These are phyloP conservation scores for Coemansia sp. DNA, from an alignment of 371 early-diverging fungal genomes.

Conservation along the genomic window DNA sequence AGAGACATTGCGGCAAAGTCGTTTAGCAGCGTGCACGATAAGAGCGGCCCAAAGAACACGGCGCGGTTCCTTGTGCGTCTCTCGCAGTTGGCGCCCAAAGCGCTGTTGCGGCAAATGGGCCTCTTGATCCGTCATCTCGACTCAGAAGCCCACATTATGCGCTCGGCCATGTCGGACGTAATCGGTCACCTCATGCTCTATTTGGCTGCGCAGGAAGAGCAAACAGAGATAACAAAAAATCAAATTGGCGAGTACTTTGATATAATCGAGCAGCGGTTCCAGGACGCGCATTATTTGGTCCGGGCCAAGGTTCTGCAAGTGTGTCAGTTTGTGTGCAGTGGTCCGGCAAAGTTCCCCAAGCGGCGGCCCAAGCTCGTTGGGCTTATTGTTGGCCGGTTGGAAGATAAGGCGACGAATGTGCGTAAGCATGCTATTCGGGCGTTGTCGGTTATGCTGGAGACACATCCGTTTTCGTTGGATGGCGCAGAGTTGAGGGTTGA, in stretches of 20 bases:
- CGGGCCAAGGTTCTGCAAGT: slow-evolving; percentile 87
- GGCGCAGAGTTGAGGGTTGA: slow-evolving; percentile 73
- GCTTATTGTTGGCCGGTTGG: slow-evolving; percentile 72
- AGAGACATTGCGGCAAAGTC: slow-evolving; percentile 65
- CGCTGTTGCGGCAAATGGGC: slow-evolving; percentile 81
- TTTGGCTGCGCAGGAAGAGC: slow-evolving; percentile 60
- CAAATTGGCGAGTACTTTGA: slow-evolving; percentile 72
- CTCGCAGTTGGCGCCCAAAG: slow-evolving; percentile 77
- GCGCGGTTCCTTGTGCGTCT: slow-evolving; percentile 76
- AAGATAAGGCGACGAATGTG: slow-evolving; percentile 87
- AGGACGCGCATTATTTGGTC: slow-evolving; percentile 77
- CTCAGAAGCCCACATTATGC: slow-evolving; percentile 83
- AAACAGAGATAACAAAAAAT: slow-evolving; percentile 60
- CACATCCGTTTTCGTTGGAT: slow-evolving; percentile 87
- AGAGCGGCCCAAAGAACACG: slow-evolving; percentile 77
- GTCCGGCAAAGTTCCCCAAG: slow-evolving; percentile 75
- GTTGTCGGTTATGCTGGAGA: slow-evolving; percentile 71
- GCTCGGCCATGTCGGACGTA: slow-evolving; percentile 83
- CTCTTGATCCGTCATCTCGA: slow-evolving; percentile 79
- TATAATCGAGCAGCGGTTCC: slow-evolving; percentile 85
- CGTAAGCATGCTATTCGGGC: slow-evolving; percentile 86
- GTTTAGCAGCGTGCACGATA: slow-evolving; percentile 66
- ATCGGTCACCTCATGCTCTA: slow-evolving; percentile 77
- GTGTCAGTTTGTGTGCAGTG: slow-evolving; percentile 77
- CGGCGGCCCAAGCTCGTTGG: slow-evolving; percentile 70